These are phyloP conservation scores for Penicillium rolfsii DNA, from an alignment of 2,329 filamentous ascomycete genomes.

Conservation along the genomic window DNA sequence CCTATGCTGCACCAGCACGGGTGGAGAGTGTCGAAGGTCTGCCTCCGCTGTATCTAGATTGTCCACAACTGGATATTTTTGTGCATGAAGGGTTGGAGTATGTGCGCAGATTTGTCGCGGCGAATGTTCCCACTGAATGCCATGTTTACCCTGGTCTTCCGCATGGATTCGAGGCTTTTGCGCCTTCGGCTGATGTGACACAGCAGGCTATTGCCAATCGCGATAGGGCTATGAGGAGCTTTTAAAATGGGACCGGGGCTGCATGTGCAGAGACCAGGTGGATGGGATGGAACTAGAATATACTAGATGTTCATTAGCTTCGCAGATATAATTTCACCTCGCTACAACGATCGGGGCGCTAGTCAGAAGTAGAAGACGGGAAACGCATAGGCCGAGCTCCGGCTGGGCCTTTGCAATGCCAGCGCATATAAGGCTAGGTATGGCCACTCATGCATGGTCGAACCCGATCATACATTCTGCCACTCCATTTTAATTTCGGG, in stretches of 20 bases:
- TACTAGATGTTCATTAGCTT: neutral
- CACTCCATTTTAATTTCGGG: neutral
- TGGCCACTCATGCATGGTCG: neutral
- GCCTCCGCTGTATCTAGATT: neutral
- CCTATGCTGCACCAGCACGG: conserved; percentile 28
- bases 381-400: neutral
- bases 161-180: conserved; percentile 46
- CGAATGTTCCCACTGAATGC: neutral
- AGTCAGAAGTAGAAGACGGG: neutral
- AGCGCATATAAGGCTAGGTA: neutral
- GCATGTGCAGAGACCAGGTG: neutral
- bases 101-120: neutral
- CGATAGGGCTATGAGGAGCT: conserved; percentile 18
- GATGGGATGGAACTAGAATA: neutral
- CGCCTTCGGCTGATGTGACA: conserved; percentile 11
- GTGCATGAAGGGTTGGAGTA: neutral
- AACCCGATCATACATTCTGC: neutral
- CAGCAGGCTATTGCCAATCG: conserved; percentile 21
- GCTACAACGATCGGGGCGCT: neutral
- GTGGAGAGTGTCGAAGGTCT: neutral
- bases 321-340: neutral
- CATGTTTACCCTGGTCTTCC: conserved; percentile 33
- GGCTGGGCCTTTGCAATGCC: neutral
- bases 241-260: conserved; percentile 4
- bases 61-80: neutral